Evolutionary conservation across 164 flowering plant genomes (phyloP).

Genomic region (Kalanchoe fedtschenkoi): DNA sequence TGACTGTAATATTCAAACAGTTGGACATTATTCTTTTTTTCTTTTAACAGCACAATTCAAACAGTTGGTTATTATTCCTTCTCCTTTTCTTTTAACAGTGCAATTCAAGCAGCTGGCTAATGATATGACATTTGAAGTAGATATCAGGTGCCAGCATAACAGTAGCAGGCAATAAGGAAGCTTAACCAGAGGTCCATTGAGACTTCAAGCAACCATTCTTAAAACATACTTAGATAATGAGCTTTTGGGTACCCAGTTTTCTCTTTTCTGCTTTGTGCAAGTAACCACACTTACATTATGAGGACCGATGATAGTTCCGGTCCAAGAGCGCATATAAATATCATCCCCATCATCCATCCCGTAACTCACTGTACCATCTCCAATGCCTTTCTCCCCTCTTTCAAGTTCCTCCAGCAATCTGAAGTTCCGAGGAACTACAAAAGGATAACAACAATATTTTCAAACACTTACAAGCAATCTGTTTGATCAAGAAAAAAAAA

Average conservation of each 20-base stretch:
- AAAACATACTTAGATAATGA: background rate
- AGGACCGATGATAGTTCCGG: conserved; percentile 3
- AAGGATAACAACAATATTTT: background rate
- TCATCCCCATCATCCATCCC: conserved; percentile 3
- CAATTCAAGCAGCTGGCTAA: no score
- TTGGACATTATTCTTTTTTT: no score
- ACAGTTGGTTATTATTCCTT: no score
- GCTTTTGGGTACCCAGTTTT: background rate
- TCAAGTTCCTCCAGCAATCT: conserved; percentile 3
- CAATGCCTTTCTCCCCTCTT: conserved; percentile 1
- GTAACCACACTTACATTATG: background rate
- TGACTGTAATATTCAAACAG: no score
- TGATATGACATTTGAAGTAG: background rate
- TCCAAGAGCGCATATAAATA: conserved; percentile 2
- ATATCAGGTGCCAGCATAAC: background rate
- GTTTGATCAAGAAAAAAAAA: background rate
- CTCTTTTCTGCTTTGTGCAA: background rate
- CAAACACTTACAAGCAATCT: background rate
- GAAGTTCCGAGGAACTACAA: background rate
- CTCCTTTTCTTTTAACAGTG: no score
- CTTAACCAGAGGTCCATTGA: background rate
- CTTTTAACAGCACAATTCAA: no score
- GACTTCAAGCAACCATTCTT: background rate
- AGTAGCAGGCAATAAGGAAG: background rate
- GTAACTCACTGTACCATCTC: conserved; percentile 1